Evolutionary conservation across 2,329 filamentous ascomycete species (phyloP).

Genomic region (Calonectria crousiana): DNA sequence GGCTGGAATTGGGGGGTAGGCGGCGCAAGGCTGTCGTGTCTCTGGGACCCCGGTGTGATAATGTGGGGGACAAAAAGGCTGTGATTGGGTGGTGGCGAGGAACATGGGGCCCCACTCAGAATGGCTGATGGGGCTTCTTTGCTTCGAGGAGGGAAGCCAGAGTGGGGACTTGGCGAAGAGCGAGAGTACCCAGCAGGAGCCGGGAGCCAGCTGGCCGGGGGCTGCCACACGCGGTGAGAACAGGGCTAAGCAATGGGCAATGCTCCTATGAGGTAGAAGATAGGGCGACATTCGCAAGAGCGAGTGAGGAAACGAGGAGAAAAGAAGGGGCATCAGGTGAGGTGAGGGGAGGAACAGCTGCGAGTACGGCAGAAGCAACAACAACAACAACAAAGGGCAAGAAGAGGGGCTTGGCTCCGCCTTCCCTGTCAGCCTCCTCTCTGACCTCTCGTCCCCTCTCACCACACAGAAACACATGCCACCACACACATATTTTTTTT

Average conservation of each 20-base stretch:
- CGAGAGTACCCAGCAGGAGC: slow-evolving; percentile 15
- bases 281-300: not conserved
- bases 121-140: slow-evolving; percentile 28
- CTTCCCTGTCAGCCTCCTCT: slow-evolving; percentile 42
- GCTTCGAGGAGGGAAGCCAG: slow-evolving; percentile 19
- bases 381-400: slow-evolving; percentile 13
- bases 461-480: slow-evolving; percentile 22
- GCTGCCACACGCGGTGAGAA: slow-evolving; percentile 10
- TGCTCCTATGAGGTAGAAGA: slow-evolving; percentile 1
- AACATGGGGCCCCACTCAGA: slow-evolving; percentile 17
- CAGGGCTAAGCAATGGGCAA: slow-evolving; percentile 14
- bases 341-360: slow-evolving; percentile 13
- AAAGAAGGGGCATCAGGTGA: slow-evolving; percentile 18
- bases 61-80: slow-evolving; percentile 30
- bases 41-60: slow-evolving; percentile 26
- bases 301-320: slow-evolving; percentile 24
- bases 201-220: slow-evolving; percentile 20
- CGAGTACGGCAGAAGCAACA: not conserved
- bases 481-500: slow-evolving; percentile 5
- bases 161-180: slow-evolving; percentile 24
- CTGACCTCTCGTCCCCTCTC: slow-evolving; percentile 21
- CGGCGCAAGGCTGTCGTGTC: slow-evolving; percentile 44
- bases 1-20: slow-evolving; percentile 43
- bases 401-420: slow-evolving; percentile 40
- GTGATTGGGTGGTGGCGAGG: slow-evolving; percentile 47